Percentiles rank a stretch among this genome's conserved stretches.
These are phyloP conservation scores for Talaromyces piceae DNA, from an alignment of 2,329 filamentous ascomycete genomes.

Conservation along the genomic window DNA sequence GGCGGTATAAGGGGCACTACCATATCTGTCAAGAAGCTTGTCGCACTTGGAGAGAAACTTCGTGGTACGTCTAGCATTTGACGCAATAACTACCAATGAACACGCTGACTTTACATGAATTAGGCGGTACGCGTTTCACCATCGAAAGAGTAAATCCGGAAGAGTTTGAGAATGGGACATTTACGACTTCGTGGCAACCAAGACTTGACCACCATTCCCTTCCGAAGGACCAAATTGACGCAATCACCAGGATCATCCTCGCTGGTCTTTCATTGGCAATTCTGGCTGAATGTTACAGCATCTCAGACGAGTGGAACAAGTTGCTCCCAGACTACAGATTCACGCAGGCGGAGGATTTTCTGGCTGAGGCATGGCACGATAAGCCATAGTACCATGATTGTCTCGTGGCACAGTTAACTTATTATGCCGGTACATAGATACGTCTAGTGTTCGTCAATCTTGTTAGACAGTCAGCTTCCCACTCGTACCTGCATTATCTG, in stretches of 20 bases:
- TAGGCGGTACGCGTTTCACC: slow-evolving; percentile 9
- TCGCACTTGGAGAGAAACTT: slow-evolving; percentile 28
- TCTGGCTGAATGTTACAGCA: slow-evolving; percentile 16
- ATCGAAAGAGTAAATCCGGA: slow-evolving; percentile 24
- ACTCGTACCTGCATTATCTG: no score
- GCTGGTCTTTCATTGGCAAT: slow-evolving; percentile 20
- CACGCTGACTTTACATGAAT: not conserved
- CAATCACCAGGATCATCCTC: slow-evolving; percentile 15
- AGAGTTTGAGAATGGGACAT: slow-evolving; percentile 23
- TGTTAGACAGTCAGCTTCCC: no score
- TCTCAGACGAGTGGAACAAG: slow-evolving; percentile 30
- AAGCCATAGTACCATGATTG: slow-evolving; percentile 14
- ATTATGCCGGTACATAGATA: not conserved
- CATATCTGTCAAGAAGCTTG: slow-evolving; percentile 22
- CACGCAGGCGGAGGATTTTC: slow-evolving; percentile 22
- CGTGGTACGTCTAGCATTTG: slow-evolving; percentile 21
- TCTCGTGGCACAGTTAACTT: not conserved
- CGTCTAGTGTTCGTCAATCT: no score
- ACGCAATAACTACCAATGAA: not conserved
- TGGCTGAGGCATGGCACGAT: slow-evolving; percentile 19
- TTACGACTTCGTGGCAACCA: slow-evolving; percentile 20
- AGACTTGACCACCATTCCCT: slow-evolving; percentile 22
- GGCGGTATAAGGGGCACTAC: slow-evolving; percentile 33
- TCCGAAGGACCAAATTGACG: slow-evolving; percentile 19
- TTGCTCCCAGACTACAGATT: slow-evolving; percentile 31